Evolutionary conservation across 441 rosid species (phyloP).

Genomic region (Viola pubescens): DNA sequence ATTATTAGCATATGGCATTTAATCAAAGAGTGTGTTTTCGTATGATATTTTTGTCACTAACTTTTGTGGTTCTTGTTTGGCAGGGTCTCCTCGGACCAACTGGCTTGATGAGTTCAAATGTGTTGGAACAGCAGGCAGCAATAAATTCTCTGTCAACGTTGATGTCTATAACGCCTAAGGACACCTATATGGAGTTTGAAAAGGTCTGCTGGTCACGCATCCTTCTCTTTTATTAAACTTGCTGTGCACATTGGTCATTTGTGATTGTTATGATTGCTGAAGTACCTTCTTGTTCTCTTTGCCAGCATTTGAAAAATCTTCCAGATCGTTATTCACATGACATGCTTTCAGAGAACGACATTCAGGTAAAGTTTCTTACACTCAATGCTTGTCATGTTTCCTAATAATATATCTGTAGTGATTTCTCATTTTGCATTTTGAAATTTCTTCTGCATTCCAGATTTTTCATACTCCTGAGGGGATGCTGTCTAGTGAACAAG

Average conservation of each 20-base stretch:
- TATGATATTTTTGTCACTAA: constrained; percentile 2
- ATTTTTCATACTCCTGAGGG: constrained; percentile 88
- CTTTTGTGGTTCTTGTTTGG: constrained; percentile 10
- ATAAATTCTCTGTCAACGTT: constrained; percentile 63
- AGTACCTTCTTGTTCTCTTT: constrained; percentile 19
- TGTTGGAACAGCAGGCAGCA: constrained; percentile 74
- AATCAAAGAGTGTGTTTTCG: too few species aligned
- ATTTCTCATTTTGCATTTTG: not conserved
- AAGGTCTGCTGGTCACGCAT: constrained; percentile 42
- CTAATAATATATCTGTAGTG: not conserved
- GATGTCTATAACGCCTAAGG: constrained; percentile 74
- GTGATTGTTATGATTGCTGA: constrained; percentile 16
- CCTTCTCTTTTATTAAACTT: not conserved
- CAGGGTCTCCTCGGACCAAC: constrained; percentile 70
- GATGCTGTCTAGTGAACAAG: constrained; percentile 83
- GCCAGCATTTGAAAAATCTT: constrained; percentile 62
- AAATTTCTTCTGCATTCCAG: constrained; percentile 23
- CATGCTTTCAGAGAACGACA: constrained; percentile 70
- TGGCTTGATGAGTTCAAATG: constrained; percentile 74
- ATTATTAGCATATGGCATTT: too few species aligned
- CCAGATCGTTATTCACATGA: constrained; percentile 76
- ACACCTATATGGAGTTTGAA: constrained; percentile 66
- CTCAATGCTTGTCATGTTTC: constrained; percentile 1
- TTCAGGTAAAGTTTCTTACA: constrained; percentile 44
- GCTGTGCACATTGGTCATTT: not conserved